Percentiles rank a stretch among this genome's conserved stretches.
These are phyloP conservation scores for Plasmodium knowlesi DNA, from an alignment of 169 alveolate genomes.

Conservation along the genomic window DNA sequence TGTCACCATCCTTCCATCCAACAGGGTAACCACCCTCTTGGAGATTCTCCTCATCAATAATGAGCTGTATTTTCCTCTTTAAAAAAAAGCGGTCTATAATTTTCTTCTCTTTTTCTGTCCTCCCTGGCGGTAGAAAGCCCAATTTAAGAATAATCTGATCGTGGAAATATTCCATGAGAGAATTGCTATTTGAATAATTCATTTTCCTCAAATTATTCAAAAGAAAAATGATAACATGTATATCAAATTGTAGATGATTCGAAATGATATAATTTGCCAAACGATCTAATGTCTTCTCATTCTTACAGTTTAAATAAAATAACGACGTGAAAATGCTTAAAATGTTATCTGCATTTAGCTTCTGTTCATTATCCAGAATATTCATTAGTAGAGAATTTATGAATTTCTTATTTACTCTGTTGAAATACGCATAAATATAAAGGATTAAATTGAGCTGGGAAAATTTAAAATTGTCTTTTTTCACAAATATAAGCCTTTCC, in stretches of 20 bases:
- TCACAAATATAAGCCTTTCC: constrained; percentile 41
- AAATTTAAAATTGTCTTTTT: constrained; percentile 42
- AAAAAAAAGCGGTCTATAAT: constrained; percentile 32
- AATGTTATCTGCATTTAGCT: constrained; percentile 35
- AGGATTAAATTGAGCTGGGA: constrained; percentile 38
- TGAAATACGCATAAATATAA: constrained; percentile 55
- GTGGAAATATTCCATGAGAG: constrained; percentile 34
- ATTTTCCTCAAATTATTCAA: constrained; percentile 49
- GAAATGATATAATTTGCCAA: constrained; percentile 38
- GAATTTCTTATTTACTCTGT: constrained; percentile 35
- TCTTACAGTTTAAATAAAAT: constrained; percentile 54
- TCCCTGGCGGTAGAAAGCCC: not conserved
- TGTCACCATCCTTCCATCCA: not conserved
- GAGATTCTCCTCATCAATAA: constrained; percentile 5
- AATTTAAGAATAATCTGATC: constrained; percentile 30
- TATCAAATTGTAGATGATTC: constrained; percentile 21
- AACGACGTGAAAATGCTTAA: constrained; percentile 54
- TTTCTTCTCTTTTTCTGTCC: constrained; percentile 2
- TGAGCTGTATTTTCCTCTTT: constrained; percentile 24
- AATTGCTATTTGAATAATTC: constrained; percentile 1
- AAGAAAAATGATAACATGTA: constrained; percentile 38
- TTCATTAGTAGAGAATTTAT: constrained; percentile 23
- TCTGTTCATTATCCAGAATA: constrained; percentile 29
- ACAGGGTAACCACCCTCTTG: not conserved
- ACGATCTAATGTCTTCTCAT: constrained; percentile 33